A percentile compares a stretch with the other conserved stretches of the same genome.
phyloP scores from a whole-genome alignment of 2,329 filamentous ascomycete species.

The Fusarium aywerte region DNA sequence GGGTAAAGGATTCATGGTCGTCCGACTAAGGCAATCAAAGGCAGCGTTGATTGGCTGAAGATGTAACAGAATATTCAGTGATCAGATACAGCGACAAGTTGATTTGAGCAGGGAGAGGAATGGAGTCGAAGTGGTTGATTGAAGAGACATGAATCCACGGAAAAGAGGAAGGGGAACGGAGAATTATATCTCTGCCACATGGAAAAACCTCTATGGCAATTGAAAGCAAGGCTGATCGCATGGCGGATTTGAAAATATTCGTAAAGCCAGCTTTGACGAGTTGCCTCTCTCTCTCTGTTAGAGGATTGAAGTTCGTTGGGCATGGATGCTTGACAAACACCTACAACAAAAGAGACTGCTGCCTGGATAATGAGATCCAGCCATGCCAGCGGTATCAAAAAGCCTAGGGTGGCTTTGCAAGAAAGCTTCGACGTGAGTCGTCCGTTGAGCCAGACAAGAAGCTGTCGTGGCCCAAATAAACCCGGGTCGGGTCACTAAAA shows the following conservation, averaged over 20 bases:
- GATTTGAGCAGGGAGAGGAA: too few species aligned
- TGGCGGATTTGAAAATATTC: slow-evolving; percentile 3
- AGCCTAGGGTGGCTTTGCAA: slow-evolving; percentile 1
- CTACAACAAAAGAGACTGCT: slow-evolving; percentile 1
- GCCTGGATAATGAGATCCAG: slow-evolving; percentile 10
- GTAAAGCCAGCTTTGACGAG: not conserved
- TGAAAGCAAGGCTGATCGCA: slow-evolving; percentile 10
- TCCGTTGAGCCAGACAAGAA: not conserved
- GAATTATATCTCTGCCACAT: not conserved
- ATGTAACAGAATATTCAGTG: not conserved
- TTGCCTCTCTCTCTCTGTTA: not conserved
- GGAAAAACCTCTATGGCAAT: not conserved
- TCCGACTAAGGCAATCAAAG: not conserved
- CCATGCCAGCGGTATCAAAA: not conserved
- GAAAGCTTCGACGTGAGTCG: not conserved
- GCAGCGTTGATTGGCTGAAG: not conserved
- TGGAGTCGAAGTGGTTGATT: not conserved
- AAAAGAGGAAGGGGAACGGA: not conserved
- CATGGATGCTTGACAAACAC: not conserved
- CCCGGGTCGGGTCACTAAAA: not conserved
- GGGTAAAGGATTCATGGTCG: slow-evolving; percentile 1
- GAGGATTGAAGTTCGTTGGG: not conserved
- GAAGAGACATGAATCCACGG: not conserved
- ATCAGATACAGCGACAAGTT: not conserved
- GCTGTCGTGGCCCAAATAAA: not conserved